Base-by-base conservation (phyloP, 106 monocot species). In the Allium sativum region DNA sequence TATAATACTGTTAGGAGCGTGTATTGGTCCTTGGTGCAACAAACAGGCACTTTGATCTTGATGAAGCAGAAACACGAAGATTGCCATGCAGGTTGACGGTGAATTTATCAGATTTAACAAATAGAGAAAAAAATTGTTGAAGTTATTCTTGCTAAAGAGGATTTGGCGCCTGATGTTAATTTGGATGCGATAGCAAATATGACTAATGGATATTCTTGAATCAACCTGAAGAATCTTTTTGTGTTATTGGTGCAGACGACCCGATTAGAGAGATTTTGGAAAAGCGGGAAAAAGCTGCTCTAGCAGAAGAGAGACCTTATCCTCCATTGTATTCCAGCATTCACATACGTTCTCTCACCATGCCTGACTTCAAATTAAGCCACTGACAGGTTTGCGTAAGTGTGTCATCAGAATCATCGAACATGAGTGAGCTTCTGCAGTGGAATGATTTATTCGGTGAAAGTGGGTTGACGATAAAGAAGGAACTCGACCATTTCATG, bases 141-240 rank as follows among this genome's bases (percentile, higher is more conserved):
- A 74, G 92, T 92, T 52, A 92, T 92, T 69, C 62, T 96, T 55
- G 69, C 84, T 15, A 91, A 91, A 73, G 96, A 96, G 66, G 86
- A 91, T 1, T 43, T 96, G 42, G 79, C 69, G 14, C 62, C 77
- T 22, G 79, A 69, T 72, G 54, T 91, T 54, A 77, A 84, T 62
- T 71, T 87, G 40, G 91, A 91, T 59, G 70, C 77, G 21, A 62
- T 91, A 59, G 96, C 96, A 48, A 85, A 77, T 65, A 82, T 88
- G 87, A 96, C 96, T 40, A 91, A 96, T 68, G 96, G 96, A 60
- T 96, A 91, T 53, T 91, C 96, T 53, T 90, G 91, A 80, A 96
- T 90, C 51, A 91, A 96, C 45, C 68, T 96, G 52, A 96, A 96
- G 96, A 91, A n/a, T 96, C 18, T 61, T 10, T 61, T 42, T 70